These are phyloP conservation scores for Camellia granthamiana DNA, from an alignment of 148 eudicot species.

Conservation along the genomic window DNA sequence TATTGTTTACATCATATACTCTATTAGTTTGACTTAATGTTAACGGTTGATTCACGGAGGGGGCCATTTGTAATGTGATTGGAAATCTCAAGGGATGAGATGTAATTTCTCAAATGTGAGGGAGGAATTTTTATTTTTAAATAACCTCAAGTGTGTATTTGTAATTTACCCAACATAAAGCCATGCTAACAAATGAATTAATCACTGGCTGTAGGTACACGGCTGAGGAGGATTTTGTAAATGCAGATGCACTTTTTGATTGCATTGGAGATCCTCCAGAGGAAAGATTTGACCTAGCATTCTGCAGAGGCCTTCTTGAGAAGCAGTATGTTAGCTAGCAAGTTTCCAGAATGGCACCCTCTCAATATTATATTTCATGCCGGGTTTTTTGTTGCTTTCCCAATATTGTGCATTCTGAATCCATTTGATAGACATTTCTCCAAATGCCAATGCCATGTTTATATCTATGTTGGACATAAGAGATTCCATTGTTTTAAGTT, in stretches of 20 bases:
- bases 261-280: slow-evolving; percentile 98
- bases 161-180: too few species aligned
- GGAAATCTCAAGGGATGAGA: too few species aligned
- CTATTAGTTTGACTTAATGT: too few species aligned
- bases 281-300: slow-evolving; percentile 77
- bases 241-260: slow-evolving; percentile 96
- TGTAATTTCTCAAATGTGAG: too few species aligned
- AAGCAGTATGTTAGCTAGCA: slow-evolving; percentile 59
- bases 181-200: background rate
- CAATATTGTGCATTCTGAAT: background rate
- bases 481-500: background rate
- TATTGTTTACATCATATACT: too few species aligned
- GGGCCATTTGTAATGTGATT: too few species aligned
- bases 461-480: background rate
- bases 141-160: too few species aligned
- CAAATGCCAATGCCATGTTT: background rate
- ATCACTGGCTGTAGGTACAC: slow-evolving; percentile 64
- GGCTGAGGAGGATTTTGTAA: slow-evolving; percentile 79
- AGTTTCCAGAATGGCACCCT: background rate
- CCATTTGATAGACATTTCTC: background rate
- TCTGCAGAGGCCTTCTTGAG: slow-evolving; percentile 74
- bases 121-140: too few species aligned
- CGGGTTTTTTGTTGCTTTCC: background rate
- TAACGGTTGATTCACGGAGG: too few species aligned
- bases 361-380: background rate